These are phyloP conservation scores for Penicillium cataractarum DNA, from an alignment of 495 filamentous ascomycete species.

Conservation along the genomic window DNA sequence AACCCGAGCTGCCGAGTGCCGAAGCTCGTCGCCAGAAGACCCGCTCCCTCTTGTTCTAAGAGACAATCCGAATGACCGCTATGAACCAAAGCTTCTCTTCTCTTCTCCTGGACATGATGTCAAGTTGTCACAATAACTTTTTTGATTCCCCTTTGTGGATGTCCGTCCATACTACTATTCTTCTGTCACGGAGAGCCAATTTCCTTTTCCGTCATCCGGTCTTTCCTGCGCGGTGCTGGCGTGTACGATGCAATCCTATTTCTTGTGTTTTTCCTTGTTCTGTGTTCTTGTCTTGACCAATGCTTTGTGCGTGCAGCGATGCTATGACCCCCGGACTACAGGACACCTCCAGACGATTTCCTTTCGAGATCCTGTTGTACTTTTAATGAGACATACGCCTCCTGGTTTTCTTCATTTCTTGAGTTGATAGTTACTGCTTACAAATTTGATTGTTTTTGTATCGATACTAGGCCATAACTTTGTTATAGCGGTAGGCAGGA, in stretches of 20 bases:
- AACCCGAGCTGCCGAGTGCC: conserved; percentile 43
- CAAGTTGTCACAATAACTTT: conserved; percentile 35
- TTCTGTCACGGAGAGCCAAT: conserved; percentile 15
- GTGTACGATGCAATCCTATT: conserved; percentile 32
- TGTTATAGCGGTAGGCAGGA: background rate
- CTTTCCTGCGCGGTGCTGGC: conserved; percentile 26
- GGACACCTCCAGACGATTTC: conserved; percentile 30
- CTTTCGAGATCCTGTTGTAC: conserved; percentile 35
- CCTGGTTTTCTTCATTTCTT: conserved; percentile 28
- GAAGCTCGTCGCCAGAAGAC: conserved; percentile 50
- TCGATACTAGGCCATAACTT: background rate
- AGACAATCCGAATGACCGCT: background rate
- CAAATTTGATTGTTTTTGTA: conserved; percentile 19
- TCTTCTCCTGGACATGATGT: conserved; percentile 35
- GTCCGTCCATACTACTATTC: conserved; percentile 13
- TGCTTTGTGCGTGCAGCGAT: conserved; percentile 24
- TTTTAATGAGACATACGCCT: conserved; percentile 43
- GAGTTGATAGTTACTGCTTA: conserved; percentile 35
- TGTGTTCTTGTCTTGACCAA: conserved; percentile 9
- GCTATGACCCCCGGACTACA: conserved; percentile 29
- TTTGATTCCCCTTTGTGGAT: conserved; percentile 24
- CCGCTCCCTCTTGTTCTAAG: conserved; percentile 49
- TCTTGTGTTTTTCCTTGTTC: conserved; percentile 17
- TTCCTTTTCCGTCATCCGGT: conserved; percentile 14
- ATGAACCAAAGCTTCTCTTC: conserved; percentile 25